Evolutionary conservation across 257 asterid genomes (phyloP).

Genomic region (Capsicum pubescens): DNA sequence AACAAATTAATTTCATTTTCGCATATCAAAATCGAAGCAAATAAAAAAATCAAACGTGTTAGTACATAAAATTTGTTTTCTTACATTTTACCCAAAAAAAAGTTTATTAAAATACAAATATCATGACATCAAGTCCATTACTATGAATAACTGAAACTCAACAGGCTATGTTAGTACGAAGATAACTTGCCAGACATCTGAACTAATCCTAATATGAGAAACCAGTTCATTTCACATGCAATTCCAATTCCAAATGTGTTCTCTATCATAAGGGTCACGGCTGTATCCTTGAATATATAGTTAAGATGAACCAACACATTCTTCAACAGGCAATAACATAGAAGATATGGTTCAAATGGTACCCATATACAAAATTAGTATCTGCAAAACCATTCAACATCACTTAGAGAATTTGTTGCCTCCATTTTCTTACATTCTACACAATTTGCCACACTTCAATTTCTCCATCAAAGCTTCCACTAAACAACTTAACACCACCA

Average conservation of each 20-base stretch:
- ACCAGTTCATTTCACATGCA: conserved; percentile 13
- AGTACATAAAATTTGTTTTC: background rate
- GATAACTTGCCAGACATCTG: background rate
- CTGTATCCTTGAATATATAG: background rate
- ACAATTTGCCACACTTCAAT: conserved; percentile 68
- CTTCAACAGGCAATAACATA: conserved; percentile 12
- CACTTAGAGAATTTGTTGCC: conserved; percentile 1
- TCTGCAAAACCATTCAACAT: conserved; percentile 2
- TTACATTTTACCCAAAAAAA: background rate
- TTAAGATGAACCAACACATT: conserved; percentile 17
- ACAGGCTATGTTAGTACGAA: background rate
- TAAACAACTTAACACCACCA: conserved; percentile 62
- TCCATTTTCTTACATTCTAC: too few species aligned
- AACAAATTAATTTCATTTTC: too few species aligned
- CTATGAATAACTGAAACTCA: background rate
- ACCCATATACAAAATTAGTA: background rate
- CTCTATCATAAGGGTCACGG: background rate
- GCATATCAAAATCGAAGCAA: background rate
- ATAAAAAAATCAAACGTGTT: background rate
- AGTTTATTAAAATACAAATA: background rate
- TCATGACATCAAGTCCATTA: conserved; percentile 19
- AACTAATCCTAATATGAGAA: background rate
- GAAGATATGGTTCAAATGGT: background rate
- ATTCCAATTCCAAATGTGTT: background rate
- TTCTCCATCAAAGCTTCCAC: conserved; percentile 93